Conservation (phyloP, 352 stramenopile species). For the Pythium vanterpoolii region DNA sequence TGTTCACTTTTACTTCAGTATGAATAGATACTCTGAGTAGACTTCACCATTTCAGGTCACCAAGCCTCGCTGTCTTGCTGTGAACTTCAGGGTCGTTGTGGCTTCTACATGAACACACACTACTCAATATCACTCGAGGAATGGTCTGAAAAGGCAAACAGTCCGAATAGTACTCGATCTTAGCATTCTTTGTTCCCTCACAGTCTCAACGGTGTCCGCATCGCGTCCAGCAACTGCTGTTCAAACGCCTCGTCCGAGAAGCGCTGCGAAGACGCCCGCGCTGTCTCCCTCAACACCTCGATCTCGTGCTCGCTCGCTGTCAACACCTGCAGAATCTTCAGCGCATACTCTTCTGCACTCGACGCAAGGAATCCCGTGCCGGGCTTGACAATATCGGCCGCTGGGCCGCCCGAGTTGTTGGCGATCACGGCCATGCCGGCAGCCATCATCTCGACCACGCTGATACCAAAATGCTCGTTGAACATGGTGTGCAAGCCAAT, state of each 20-base stretch:
- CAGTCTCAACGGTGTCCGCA: slow-evolving; percentile 5
- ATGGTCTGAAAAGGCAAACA: not conserved
- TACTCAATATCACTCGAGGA: no score
- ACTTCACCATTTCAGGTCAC: no score
- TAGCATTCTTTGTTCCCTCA: not conserved
- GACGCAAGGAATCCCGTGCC: slow-evolving; percentile 80
- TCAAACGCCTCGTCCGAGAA: slow-evolving; percentile 79
- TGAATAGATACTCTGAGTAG: no score
- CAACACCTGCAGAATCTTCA: slow-evolving; percentile 67
- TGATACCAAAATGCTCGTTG: slow-evolving; percentile 99
- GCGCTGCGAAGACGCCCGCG: slow-evolving; percentile 43
- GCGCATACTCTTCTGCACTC: slow-evolving; percentile 88
- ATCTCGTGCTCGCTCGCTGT: slow-evolving; percentile 29
- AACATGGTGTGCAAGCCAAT: slow-evolving; percentile 99
- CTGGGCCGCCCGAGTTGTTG: slow-evolving; percentile 97
- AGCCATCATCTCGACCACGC: slow-evolving; percentile 99
- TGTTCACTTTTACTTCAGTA: no score
- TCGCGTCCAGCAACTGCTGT: slow-evolving; percentile 53
- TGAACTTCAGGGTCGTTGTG: no score
- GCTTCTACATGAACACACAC: no score
- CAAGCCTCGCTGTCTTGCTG: no score
- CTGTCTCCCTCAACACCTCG: slow-evolving; percentile 36
- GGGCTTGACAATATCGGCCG: slow-evolving; percentile 90
- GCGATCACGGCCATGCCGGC: slow-evolving; percentile 95
- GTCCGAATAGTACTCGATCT: not conserved